These are phyloP conservation scores for Globisporangium viniferum DNA, from an alignment of 352 stramenopile species.

Conservation along the genomic window DNA sequence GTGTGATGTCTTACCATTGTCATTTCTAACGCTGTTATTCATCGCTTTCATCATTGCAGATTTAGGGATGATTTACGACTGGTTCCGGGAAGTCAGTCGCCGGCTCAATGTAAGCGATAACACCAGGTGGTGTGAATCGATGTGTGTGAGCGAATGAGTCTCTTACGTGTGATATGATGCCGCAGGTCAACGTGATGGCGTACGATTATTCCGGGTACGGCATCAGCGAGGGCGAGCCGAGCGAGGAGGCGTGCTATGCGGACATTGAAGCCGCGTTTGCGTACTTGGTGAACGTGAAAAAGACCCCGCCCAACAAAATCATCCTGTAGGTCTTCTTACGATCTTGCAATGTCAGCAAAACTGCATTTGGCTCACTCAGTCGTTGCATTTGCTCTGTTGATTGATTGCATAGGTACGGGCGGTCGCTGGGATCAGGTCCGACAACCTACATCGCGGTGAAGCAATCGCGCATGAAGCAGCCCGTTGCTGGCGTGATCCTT, in stretches of 20 bases:
- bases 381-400: background rate
- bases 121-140: too few species aligned
- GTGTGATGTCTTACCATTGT: background rate
- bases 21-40: slow-evolving; percentile 2
- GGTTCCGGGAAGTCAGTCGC: slow-evolving; percentile 92
- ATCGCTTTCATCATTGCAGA: slow-evolving; percentile 41
- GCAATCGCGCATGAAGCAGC: slow-evolving; percentile 86
- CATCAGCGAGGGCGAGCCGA: slow-evolving; percentile 91
- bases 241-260: slow-evolving; percentile 93
- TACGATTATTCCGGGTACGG: slow-evolving; percentile 98
- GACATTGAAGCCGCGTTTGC: slow-evolving; percentile 95
- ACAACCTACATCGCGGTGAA: slow-evolving; percentile 95
- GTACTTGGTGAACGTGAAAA: slow-evolving; percentile 92
- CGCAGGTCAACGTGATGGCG: slow-evolving; percentile 82
- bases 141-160: too few species aligned
- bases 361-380: background rate
- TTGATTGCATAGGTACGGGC: slow-evolving; percentile 63
- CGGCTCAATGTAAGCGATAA: slow-evolving; percentile 46
- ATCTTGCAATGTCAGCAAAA: background rate
- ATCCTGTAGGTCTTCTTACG: slow-evolving; percentile 85
- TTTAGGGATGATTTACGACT: slow-evolving; percentile 97
- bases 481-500: slow-evolving; percentile 95
- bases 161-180: background rate
- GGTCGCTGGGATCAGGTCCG: slow-evolving; percentile 92
- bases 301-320: slow-evolving; percentile 91